Base-by-base conservation (phyloP, 192 early-diverging fungal species). In the Coemansia sp. region DNA sequence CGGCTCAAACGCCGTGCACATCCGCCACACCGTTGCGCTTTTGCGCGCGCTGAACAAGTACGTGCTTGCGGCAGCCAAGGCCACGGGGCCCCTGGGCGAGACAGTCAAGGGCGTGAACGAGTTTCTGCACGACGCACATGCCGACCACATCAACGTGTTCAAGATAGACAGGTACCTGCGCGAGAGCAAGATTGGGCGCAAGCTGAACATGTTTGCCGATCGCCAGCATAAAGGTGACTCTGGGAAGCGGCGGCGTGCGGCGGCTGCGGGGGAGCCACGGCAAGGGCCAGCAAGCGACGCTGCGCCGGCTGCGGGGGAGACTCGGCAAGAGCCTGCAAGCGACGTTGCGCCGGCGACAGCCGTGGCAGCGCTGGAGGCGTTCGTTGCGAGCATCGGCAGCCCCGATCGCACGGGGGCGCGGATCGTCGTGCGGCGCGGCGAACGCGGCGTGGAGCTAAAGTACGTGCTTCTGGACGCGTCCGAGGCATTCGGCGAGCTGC, bases 391-490 rank as follows among this genome's bases (percentile, higher is more conserved):
- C 46, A 62, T 75, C 0, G 73, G 73, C 12, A 65, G 42, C 24
- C 73, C 73, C 1, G 63, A 65, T 6, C 52, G 73, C 40, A 45
- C 47, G 0, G 73, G 66, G 2, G 66, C 73, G 2, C 73, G 73
- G 11, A 25, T 75, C 0, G 62, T 62, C 0, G 62, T 69, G 31
- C 65, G 56, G 14, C 24, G 21, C 7, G 62, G 55, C 9, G 56
- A 22, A 3, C 42, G 21, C 23, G 33, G 48, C 2, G 74, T 57
- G 14, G 59, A 64, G 24, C 61, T 94, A 12, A 92, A 93, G 69
- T 98, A 95, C 54, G 82, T 98, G 45, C 66, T 95, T 11, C 65
- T 98, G 21, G 92, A 92, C 54, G 93, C 95, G 5, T 84, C 92
- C 2, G 86, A 89, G 52, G 75, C 79, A 6, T 95, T 98, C 66